A percentile compares a stretch with the other conserved stretches of the same genome.
Evolutionary conservation across 176 grass and related monocot species (phyloP).

Genomic region (Puya raimondii): DNA sequence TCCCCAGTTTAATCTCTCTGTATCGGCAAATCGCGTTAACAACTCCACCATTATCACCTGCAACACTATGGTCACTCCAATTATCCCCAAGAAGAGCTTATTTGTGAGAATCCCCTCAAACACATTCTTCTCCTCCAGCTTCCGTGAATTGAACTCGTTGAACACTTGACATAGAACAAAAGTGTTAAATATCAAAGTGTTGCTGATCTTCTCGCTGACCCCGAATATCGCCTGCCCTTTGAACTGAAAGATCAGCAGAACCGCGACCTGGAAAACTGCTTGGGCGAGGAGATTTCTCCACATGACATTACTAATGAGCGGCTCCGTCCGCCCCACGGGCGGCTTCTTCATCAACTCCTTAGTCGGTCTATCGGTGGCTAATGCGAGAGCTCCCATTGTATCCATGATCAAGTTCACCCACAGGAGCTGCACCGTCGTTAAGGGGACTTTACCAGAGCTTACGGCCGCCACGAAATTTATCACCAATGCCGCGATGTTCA

Average conservation of each 20-base stretch:
- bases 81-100: conserved; percentile 63
- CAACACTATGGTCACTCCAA: conserved; percentile 42
- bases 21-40: conserved; percentile 62
- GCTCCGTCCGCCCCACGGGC: conserved; percentile 47
- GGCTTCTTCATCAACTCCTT: conserved; percentile 41
- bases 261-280: conserved; percentile 49
- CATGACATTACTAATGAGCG: conserved; percentile 84
- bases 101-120: conserved; percentile 60
- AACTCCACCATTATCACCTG: conserved; percentile 91
- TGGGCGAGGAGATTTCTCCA: conserved; percentile 68
- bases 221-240: conserved; percentile 24
- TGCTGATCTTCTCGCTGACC: conserved; percentile 35
- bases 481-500: conserved; percentile 50
- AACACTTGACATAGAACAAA: conserved; percentile 94
- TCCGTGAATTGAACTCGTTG: conserved; percentile 86
- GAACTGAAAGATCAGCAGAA: conserved; percentile 52
- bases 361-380: conserved; percentile 49
- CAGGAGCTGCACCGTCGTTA: conserved; percentile 59
- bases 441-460: conserved; percentile 35
- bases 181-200: conserved; percentile 80
- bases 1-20: conserved; percentile 43
- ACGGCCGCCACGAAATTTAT: conserved; percentile 50
- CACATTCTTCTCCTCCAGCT: conserved; percentile 66
- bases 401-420: conserved; percentile 93
- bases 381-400: conserved; percentile 67